These are phyloP conservation scores for Eucalyptus decipiens DNA, from an alignment of 345 rosid species.

Conservation along the genomic window DNA sequence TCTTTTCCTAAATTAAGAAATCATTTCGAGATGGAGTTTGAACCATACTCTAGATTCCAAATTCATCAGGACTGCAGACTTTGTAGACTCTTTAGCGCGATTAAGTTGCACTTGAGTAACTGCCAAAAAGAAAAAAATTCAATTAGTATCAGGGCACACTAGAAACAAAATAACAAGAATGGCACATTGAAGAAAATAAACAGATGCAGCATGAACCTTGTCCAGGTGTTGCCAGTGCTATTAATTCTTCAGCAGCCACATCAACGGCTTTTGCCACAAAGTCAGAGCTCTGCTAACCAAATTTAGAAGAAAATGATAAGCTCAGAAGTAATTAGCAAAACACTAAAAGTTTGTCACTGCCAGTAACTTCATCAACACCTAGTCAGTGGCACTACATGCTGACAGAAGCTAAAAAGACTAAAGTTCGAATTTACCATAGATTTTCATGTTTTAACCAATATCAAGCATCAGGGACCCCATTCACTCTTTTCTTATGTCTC, in stretches of 20 bases:
- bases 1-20: neutral
- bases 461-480: neutral
- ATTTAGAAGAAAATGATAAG: neutral
- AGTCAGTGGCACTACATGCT: neutral
- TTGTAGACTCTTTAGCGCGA: conserved; percentile 83
- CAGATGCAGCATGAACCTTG: conserved; percentile 22
- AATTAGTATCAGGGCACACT: neutral
- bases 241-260: conserved; percentile 53
- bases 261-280: conserved; percentile 55
- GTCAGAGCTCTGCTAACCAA: conserved; percentile 34
- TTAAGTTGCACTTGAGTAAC: conserved; percentile 52
- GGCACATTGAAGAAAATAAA: neutral
- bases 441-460: neutral
- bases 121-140: conserved; percentile 1
- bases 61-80: conserved; percentile 85
- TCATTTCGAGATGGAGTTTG: neutral
- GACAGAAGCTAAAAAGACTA: neutral
- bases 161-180: neutral
- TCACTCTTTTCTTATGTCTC: neutral
- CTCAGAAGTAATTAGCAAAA: neutral
- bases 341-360: neutral
- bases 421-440: neutral
- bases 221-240: conserved; percentile 56
- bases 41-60: conserved; percentile 66
- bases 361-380: neutral